These are phyloP conservation scores for Blastobotrys ciferrii DNA, from an alignment of 1,139 yeast genomes.

Conservation along the genomic window DNA sequence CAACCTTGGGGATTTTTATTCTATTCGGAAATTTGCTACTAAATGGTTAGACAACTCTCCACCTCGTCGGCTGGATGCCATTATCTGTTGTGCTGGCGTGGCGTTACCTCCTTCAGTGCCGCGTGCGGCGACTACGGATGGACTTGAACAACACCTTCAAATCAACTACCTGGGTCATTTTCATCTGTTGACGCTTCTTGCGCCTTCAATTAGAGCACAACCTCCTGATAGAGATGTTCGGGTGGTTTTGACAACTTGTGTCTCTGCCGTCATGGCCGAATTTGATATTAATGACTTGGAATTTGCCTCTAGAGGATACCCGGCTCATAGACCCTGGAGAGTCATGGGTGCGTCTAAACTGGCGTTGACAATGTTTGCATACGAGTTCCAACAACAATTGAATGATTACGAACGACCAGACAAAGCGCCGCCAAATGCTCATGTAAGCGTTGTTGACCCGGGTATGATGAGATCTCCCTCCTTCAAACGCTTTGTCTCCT, in stretches of 20 bases:
- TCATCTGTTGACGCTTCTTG: conserved; percentile 72
- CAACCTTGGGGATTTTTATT: conserved; percentile 69
- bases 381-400: conserved; percentile 69
- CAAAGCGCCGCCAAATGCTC: conserved; percentile 61
- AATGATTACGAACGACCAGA: conserved; percentile 60
- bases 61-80: conserved; percentile 85
- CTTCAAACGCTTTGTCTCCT: conserved; percentile 70
- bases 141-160: conserved; percentile 81
- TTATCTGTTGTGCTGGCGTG: conserved; percentile 85
- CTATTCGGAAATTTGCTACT: conserved; percentile 89
- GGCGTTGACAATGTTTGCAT: conserved; percentile 66
- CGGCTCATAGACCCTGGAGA: conserved; percentile 62
- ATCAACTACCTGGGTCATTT: conserved; percentile 77
- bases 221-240: conserved; percentile 95
- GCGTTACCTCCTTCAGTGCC: conserved; percentile 62
- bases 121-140: conserved; percentile 69
- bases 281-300: conserved; percentile 66
- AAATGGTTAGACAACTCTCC: conserved; percentile 90
- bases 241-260: conserved; percentile 70
- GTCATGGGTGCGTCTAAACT: conserved; percentile 82
- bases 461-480: conserved; percentile 89
- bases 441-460: conserved; percentile 81
- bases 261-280: conserved; percentile 70
- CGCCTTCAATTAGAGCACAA: conserved; percentile 81
- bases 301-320: conserved; percentile 62